Base-by-base conservation (phyloP, 257 asterid genomes). In the Solanum chilense region DNA sequence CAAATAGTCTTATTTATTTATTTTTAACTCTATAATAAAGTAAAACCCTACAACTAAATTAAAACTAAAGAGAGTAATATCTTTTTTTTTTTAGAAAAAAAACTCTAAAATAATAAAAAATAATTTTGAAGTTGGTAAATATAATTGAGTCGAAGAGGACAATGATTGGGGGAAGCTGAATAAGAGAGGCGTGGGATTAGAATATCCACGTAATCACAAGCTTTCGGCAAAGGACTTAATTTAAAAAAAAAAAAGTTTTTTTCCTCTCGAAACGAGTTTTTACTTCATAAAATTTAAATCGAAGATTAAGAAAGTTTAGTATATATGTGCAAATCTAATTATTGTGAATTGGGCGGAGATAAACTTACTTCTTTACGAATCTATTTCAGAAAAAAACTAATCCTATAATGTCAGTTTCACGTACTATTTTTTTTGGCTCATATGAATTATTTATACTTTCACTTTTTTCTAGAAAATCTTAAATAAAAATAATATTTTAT, bases 141-240 rank as follows among this genome's bases (percentile, higher is more conserved):
- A 2, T 42, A 71, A 71, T 35, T 18, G 81, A 73, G 31, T 39
- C 5, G 6, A 11, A 74, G 82, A 39, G 64, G 16, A 1, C 15
- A 49, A 47, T 49, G 45, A 80, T 49, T 10, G 69, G 85, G 66
- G 3, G 12, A 15, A 16, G 33, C n/a, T 15, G 27, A 31, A 5
- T 29, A 29, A 49, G 44, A 80, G 49, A 52, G 44, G 29, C 68
- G 44, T 18, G 85, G 20, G 69, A 81, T 49, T 56, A 29, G 5
- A 3, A 15, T 80, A 80, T 47, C 45, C 69, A 81, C 69, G 69
- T 49, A 80, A 47, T 49, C 69, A 49, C 45, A 12, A 86, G 92
- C 95, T 95, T 95, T 95, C 97, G 97, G 96, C 92, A 93, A 89
- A 49, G 66, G 90, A 91, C 86, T 90, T 78, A 8, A 41, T 2